Conservation (phyloP, 208 protist genomes). For the Crithidia sp. region DNA sequence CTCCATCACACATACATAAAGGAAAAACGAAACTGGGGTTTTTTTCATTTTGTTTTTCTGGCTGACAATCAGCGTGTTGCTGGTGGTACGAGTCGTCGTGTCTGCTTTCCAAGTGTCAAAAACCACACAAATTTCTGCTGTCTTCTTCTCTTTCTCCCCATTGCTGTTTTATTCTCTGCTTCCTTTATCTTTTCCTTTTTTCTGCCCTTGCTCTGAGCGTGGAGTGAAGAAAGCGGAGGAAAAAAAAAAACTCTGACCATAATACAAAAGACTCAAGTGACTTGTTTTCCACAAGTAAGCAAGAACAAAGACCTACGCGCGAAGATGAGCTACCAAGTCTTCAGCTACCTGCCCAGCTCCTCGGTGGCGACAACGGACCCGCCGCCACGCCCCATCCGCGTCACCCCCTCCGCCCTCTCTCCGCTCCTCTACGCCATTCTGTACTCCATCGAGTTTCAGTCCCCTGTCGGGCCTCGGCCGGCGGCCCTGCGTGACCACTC, state of each 20-base stretch:
- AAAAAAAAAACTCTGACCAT: neutral
- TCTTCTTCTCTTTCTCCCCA: too few relatives aligned
- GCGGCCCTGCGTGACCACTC: conserved; percentile 21
- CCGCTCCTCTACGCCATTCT: conserved; percentile 71
- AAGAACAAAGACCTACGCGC: neutral
- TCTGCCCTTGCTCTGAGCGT: too few relatives aligned
- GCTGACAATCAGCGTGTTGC: too few relatives aligned
- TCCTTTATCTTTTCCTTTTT: too few relatives aligned
- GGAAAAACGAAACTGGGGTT: too few relatives aligned
- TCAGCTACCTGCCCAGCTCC: conserved; percentile 29
- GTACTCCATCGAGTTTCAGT: conserved; percentile 77
- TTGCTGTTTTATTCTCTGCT: too few relatives aligned
- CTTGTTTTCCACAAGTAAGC: neutral
- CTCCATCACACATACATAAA: too few relatives aligned
- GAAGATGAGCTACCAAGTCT: conserved; percentile 50
- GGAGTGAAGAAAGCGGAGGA: neutral
- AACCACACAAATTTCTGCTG: too few relatives aligned
- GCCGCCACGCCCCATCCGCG: conserved; percentile 42
- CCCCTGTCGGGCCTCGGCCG: conserved; percentile 43
- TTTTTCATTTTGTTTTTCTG: too few relatives aligned
- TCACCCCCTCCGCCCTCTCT: conserved; percentile 68
- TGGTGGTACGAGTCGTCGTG: too few relatives aligned
- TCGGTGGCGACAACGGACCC: conserved; percentile 15
- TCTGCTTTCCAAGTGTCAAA: too few relatives aligned
- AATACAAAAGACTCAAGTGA: neutral